Base-by-base conservation (phyloP, 192 early-diverging fungal genomes). In the Coemansia sp. region DNA sequence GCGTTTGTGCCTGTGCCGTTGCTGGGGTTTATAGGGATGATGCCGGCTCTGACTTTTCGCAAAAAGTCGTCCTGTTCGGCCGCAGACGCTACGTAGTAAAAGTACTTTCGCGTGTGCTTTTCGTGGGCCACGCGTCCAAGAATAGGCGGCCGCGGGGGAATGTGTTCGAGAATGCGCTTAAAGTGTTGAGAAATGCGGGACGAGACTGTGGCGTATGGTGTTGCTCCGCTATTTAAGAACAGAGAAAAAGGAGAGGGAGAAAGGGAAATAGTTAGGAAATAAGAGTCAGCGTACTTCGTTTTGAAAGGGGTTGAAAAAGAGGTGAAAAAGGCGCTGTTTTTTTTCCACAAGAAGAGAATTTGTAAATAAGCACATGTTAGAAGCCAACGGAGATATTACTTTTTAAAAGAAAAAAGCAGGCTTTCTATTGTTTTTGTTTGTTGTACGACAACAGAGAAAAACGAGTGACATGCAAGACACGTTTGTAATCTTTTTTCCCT, bases 161-260 rank as follows among this genome's bases (percentile, higher is more conserved):
- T 83, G 72, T 90, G 89, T 48, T 93, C 91, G 24, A 89, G 82
- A 38, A 89, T 88, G 52, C 92, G 88, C 67, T 93, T 92, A 63
- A 93, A 95, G 67, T 95, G 93, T 69, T 95, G 92, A 3, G 92
- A 93, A 70, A 95, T 95, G 41, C 92, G 87, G 41, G 92, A 95
- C 12, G 92, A 93, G 26, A 95, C 93, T 20, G 93, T 95, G 2
- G 92, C 93, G 78, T 90, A 92, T 24, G 93, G 92, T 20, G 93
- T 95, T 39, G 88, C 86, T 36, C 93, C 92, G 41, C 92, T 81
- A 81, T 43, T 62, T 41, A 14, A 12, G 39, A n/a, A n/a, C n/a
- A n/a, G n/a, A n/a, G n/a, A n/a, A 48, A n/a, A 48, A 16, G 45
- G n/a, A 20, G 6, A 52, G 5, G 21, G 15, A 24, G 24, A 24